Conservation (phyloP, 768 basidiomycete genomes). For the Favolaschia claudopus region DNA sequence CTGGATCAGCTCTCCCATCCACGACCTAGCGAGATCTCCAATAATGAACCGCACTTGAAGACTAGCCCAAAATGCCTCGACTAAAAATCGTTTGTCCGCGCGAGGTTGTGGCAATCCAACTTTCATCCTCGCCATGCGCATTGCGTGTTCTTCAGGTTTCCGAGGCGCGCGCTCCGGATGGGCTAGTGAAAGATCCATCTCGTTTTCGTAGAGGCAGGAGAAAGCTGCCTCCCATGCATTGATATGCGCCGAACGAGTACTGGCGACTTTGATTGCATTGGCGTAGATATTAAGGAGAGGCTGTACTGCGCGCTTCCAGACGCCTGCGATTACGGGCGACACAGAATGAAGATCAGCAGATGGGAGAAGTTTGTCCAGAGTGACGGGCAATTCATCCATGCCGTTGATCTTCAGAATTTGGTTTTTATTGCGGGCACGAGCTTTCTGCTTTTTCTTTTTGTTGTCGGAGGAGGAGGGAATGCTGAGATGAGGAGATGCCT, state of each 20-base stretch:
- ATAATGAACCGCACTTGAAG: slow-evolving; percentile 62
- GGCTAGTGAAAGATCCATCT: slow-evolving; percentile 43
- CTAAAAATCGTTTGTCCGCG: slow-evolving; percentile 64
- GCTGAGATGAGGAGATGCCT: slow-evolving; percentile 25
- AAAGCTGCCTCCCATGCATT: slow-evolving; percentile 70
- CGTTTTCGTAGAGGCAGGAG: slow-evolving; percentile 56
- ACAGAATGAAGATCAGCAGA: slow-evolving; percentile 37
- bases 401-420: not conserved
- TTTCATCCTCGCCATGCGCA: slow-evolving; percentile 57
- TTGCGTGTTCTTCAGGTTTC: slow-evolving; percentile 54
- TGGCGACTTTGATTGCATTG: slow-evolving; percentile 47
- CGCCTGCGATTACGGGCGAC: slow-evolving; percentile 35
- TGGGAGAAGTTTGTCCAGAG: slow-evolving; percentile 38
- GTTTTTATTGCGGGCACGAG: slow-evolving; percentile 12
- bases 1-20: slow-evolving; percentile 45
- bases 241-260: slow-evolving; percentile 60
- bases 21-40: slow-evolving; percentile 48
- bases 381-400: slow-evolving; percentile 30
- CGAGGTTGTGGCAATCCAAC: slow-evolving; percentile 66
- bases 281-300: slow-evolving; percentile 49
- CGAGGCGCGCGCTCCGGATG: slow-evolving; percentile 47
- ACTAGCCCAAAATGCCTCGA: slow-evolving; percentile 66
- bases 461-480: slow-evolving; percentile 1
- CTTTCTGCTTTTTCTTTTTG: slow-evolving; percentile 15
- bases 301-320: slow-evolving; percentile 50